Evolutionary conservation across 305 asterid species (phyloP).

Genomic region (Rubia peregrina): DNA sequence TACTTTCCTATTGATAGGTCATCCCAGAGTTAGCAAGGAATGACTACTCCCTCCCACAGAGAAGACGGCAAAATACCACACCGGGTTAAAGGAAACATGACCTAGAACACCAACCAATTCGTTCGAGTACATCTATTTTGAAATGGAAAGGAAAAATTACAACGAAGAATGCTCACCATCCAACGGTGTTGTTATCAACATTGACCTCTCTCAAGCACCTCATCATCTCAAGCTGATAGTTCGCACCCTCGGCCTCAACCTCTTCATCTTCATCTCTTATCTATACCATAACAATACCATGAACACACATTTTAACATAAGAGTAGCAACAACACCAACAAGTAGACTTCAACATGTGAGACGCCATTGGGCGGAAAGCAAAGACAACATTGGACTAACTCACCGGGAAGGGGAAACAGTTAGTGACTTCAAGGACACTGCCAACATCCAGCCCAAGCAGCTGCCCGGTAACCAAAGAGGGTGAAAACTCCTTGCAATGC

Average conservation of each 20-base stretch:
- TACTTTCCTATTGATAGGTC: background rate
- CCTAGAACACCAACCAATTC: background rate
- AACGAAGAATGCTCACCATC: slow-evolving; percentile 47
- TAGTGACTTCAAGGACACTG: slow-evolving; percentile 91
- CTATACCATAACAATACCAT: slow-evolving; percentile 26
- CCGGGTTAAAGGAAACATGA: background rate
- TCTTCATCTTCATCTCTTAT: slow-evolving; percentile 95
- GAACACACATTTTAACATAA: background rate
- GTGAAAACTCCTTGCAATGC: slow-evolving; percentile 95
- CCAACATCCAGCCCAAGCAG: slow-evolving; percentile 97
- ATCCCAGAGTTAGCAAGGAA: background rate
- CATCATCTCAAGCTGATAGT: slow-evolving; percentile 98
- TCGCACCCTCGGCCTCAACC: slow-evolving; percentile 93
- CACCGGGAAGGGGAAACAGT: slow-evolving; percentile 95
- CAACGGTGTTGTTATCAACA: slow-evolving; percentile 96
- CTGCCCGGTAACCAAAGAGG: slow-evolving; percentile 87
- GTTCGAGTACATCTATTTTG: background rate
- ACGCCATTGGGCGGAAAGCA: background rate
- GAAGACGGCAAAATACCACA: background rate
- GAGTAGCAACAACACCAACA: too few species aligned
- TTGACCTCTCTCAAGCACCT: slow-evolving; percentile 95
- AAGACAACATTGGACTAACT: background rate
- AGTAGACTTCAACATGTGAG: background rate
- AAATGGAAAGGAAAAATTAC: background rate
- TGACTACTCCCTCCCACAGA: background rate